phyloP scores from a whole-genome alignment of 139 green algal species.

The Chlorella sp. region DNA sequence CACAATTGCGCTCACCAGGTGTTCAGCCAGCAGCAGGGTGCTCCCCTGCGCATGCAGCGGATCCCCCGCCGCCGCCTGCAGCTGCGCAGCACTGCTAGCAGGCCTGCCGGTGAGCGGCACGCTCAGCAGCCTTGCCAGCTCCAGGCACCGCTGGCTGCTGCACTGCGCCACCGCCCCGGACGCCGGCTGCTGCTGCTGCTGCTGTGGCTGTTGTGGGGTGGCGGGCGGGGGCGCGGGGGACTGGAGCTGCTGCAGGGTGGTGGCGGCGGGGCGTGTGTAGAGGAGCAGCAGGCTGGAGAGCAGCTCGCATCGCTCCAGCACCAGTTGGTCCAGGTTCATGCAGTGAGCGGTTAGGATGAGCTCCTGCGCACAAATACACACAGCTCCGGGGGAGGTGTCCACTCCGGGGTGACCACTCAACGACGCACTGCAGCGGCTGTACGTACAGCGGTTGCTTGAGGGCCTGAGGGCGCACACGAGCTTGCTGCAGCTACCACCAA shows the following conservation, averaged over 20 bases:
- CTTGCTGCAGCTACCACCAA: no score
- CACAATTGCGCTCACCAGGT: slow-evolving; percentile 8
- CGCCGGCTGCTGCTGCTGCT: not conserved
- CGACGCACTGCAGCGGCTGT: not conserved
- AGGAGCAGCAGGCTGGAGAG: slow-evolving; percentile 50
- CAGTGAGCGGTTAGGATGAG: not conserved
- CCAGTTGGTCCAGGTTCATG: slow-evolving; percentile 14
- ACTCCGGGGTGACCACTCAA: no score
- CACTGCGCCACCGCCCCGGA: not conserved
- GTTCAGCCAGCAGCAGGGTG: slow-evolving; percentile 10
- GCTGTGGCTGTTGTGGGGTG: not conserved
- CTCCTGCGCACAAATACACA: no score
- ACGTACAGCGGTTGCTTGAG: not conserved
- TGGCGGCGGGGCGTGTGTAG: slow-evolving; percentile 15
- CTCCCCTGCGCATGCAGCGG: not conserved
- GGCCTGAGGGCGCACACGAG: not conserved
- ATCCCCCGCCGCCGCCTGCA: no score
- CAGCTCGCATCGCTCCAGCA: slow-evolving; percentile 48
- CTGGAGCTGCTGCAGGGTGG: not conserved
- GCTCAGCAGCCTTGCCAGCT: not conserved
- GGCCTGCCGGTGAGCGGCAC: no score
- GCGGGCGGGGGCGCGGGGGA: no score
- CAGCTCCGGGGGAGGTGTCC: no score
- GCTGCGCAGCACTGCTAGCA: not conserved
- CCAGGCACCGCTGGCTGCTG: not conserved